phyloP scores from a whole-genome alignment of 352 stramenopile genomes.

The Globisporangium abappressorium region DNA sequence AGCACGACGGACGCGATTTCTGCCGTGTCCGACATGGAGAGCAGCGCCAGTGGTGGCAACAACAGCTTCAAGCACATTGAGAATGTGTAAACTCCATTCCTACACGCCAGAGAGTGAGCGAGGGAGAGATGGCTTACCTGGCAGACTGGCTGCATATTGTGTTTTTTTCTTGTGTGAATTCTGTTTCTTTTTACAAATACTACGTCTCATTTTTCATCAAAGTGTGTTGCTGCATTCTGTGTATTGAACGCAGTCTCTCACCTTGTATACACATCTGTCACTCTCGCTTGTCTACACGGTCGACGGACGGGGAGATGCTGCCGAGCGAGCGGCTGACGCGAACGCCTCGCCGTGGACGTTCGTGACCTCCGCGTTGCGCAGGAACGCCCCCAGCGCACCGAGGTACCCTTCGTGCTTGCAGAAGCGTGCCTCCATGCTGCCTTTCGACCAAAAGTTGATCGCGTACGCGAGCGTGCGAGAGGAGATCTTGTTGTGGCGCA shows the following conservation, averaged over 20 bases:
- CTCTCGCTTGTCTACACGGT: background rate
- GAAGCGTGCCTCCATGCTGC: slow-evolving; percentile 90
- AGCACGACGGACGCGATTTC: slow-evolving; percentile 24
- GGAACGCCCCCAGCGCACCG: slow-evolving; percentile 96
- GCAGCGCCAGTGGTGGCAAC: slow-evolving; percentile 3
- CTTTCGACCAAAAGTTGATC: slow-evolving; percentile 99
- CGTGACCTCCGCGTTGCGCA: slow-evolving; percentile 80
- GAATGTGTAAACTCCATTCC: slow-evolving; percentile 36
- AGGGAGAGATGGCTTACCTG: background rate
- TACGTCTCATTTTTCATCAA: slow-evolving; percentile 3
- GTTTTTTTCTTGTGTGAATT: background rate
- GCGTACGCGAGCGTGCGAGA: slow-evolving; percentile 90
- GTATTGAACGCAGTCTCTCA: background rate
- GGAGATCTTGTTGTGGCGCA: slow-evolving; percentile 97
- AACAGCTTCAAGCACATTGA: slow-evolving; percentile 71
- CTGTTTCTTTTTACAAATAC: slow-evolving; percentile 11
- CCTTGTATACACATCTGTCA: background rate
- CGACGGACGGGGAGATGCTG: slow-evolving; percentile 15
- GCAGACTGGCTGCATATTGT: background rate
- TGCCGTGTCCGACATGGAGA: slow-evolving; percentile 31
- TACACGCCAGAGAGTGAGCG: background rate
- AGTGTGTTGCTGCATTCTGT: background rate
- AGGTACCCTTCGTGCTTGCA: slow-evolving; percentile 98
- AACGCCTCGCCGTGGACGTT: slow-evolving; percentile 71
- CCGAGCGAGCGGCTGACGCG: slow-evolving; percentile 33